Conservation (phyloP, 2,329 filamentous ascomycete species). For the Gaeumannomyces sp. region DNA sequence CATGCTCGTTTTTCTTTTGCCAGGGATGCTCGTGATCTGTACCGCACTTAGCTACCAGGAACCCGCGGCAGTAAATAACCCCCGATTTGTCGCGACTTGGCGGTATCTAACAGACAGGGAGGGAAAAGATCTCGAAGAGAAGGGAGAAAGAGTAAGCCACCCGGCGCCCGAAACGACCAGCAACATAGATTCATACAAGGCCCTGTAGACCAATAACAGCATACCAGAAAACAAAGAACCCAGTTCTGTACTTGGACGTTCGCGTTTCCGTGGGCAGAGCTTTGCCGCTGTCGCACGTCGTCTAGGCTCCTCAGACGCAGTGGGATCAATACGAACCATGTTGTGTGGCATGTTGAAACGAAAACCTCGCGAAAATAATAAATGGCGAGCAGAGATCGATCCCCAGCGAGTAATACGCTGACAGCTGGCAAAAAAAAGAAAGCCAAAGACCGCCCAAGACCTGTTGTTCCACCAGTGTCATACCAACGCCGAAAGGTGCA, state of each 20-base stretch:
- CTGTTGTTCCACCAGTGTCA: background rate
- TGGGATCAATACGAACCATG: background rate
- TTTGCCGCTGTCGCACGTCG: background rate
- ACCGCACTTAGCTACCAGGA: background rate
- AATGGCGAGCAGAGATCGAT: background rate
- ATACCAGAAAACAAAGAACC: background rate
- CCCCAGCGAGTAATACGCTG: background rate
- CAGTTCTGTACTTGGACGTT: background rate
- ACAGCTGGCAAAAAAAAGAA: background rate
- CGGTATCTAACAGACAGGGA: slow-evolving; percentile 3
- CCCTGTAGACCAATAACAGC: background rate
- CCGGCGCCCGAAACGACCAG: background rate
- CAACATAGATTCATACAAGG: background rate
- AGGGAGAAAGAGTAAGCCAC: background rate
- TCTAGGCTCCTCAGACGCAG: background rate
- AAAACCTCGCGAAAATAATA: background rate
- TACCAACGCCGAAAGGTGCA: background rate
- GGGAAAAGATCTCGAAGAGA: background rate
- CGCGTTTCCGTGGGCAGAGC: background rate
- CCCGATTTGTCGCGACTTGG: background rate
- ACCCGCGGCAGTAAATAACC: background rate
- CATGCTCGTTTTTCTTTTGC: background rate
- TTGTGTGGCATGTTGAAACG: background rate
- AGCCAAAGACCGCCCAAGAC: background rate
- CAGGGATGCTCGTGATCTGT: background rate